Evolutionary conservation across 2,329 filamentous ascomycete genomes (phyloP), one percentile per base, ranked within the genome.

Genomic region (Trichoderma sp.): DNA sequence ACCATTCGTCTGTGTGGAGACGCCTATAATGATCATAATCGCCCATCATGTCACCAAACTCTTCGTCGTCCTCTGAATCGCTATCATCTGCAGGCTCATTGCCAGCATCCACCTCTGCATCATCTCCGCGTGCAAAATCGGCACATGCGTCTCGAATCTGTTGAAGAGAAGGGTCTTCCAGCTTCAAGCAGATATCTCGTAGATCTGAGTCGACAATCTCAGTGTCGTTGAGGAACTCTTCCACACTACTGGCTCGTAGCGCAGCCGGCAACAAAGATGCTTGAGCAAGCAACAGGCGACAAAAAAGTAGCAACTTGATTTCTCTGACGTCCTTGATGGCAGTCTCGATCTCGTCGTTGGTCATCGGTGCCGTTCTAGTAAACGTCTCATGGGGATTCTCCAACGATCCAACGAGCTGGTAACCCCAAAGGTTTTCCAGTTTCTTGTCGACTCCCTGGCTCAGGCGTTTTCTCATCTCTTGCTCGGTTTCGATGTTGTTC

Each of bases 61-160:
- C 72, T 11, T 61, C 65, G 3, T 23, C 62, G 2, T 65, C 65
- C n/a, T 61, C 72, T 13, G 69, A 50, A 6, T 73, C 74, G 3
- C 74, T 73, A 9, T 74, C 72, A 1, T 75, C 73, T 36, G 30
- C 3, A 13, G 50, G 2, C 3, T 59, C 43, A n/a, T n/a, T n/a
- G n/a, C n/a, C n/a, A 2, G 71, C 12, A 4, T 55, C 70, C 3
- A 77, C 73, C 0, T 75, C 74, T n/a, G 62, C 72, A 28, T 75
- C 73, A 13, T 78, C 74, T 4, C 74, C 74, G 0, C 76, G 76
- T 0, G 78, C 75, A 23, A 78, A 78, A 34, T 79, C 78, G 32
- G 78, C 78, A 34, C 78, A 79, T 5, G 77, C 77, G 23, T 79
- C 78, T 70, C 78, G 75, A 8, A 79, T 76, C 4, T 76, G 70